Conservation (phyloP, 306 rosid genomes). For the Prunus mongolica region DNA sequence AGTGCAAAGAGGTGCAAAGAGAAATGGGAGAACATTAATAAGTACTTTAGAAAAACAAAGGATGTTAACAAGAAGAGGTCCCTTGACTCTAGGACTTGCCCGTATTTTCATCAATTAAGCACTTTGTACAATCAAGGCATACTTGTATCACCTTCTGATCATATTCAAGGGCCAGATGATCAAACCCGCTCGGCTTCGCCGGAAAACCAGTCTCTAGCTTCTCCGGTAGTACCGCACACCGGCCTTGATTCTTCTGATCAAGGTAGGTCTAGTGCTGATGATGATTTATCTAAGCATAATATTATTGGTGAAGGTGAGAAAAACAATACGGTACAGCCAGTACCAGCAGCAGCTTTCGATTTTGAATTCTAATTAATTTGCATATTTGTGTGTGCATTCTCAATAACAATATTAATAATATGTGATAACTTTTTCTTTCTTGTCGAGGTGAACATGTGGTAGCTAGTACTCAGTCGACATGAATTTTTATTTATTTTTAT, state of each 20-base stretch:
- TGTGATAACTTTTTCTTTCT: not conserved
- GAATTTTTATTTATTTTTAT: not conserved
- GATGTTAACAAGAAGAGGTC: slow-evolving; percentile 72
- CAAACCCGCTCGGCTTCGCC: slow-evolving; percentile 1
- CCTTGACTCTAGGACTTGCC: slow-evolving; percentile 80
- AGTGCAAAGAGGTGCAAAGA: slow-evolving; percentile 91
- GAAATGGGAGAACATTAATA: slow-evolving; percentile 93
- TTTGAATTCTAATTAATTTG: slow-evolving; percentile 53
- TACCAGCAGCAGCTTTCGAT: slow-evolving; percentile 44
- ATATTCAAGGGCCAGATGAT: slow-evolving; percentile 29
- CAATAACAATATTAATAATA: slow-evolving; percentile 6
- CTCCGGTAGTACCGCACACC: no score
- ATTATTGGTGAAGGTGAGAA: slow-evolving; percentile 42
- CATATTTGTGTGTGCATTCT: slow-evolving; percentile 22
- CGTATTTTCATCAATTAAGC: slow-evolving; percentile 69
- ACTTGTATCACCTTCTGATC: slow-evolving; percentile 21
- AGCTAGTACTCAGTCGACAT: slow-evolving; percentile 20
- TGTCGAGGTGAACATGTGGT: slow-evolving; percentile 23
- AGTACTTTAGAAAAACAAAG: slow-evolving; percentile 84
- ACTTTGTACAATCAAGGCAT: slow-evolving; percentile 58
- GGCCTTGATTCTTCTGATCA: no score
- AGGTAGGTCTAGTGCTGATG: not conserved
- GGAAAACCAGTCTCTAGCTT: slow-evolving; percentile 4
- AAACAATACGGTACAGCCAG: slow-evolving; percentile 25
- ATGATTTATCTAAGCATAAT: slow-evolving; percentile 21